A percentile compares a stretch with the other conserved stretches of the same genome.
These are phyloP conservation scores for Juncus inflexus DNA, from an alignment of 176 grass and related monocot genomes.

Conservation along the genomic window DNA sequence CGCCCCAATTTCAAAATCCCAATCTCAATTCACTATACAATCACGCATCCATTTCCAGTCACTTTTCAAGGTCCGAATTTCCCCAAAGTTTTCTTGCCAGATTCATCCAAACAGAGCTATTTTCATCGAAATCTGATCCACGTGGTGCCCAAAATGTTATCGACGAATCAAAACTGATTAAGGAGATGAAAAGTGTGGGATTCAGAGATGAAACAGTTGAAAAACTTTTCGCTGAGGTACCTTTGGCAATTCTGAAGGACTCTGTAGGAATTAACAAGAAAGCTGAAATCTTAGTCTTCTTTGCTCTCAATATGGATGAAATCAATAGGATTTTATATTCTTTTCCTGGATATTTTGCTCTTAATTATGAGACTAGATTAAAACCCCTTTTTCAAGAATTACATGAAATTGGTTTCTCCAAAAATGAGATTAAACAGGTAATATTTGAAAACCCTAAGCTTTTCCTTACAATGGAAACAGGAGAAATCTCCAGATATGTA, in stretches of 20 bases:
- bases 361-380: constrained; percentile 23
- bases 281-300: constrained; percentile 26
- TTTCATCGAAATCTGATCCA: constrained; percentile 20
- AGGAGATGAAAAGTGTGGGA: constrained; percentile 21
- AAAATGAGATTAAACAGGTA: constrained; percentile 32
- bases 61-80: constrained; percentile 12
- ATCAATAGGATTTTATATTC: constrained; percentile 25
- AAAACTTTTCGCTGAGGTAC: constrained; percentile 24
- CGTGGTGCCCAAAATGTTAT: constrained; percentile 16
- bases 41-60: no score
- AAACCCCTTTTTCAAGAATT: constrained; percentile 44
- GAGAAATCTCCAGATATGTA: constrained; percentile 49
- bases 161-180: constrained; percentile 23
- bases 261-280: constrained; percentile 15
- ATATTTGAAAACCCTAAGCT: constrained; percentile 35
- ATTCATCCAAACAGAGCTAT: constrained; percentile 25
- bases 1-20: constrained; percentile 3
- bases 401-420: constrained; percentile 35
- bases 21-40: constrained; percentile 1
- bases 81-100: constrained; percentile 18
- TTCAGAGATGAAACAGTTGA: constrained; percentile 32
- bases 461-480: constrained; percentile 55
- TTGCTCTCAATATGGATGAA: constrained; percentile 21
- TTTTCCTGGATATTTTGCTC: constrained; percentile 40
- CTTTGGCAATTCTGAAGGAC: constrained; percentile 20